Conservation (phyloP, 345 rosid genomes). For the Lepidium africanum region DNA sequence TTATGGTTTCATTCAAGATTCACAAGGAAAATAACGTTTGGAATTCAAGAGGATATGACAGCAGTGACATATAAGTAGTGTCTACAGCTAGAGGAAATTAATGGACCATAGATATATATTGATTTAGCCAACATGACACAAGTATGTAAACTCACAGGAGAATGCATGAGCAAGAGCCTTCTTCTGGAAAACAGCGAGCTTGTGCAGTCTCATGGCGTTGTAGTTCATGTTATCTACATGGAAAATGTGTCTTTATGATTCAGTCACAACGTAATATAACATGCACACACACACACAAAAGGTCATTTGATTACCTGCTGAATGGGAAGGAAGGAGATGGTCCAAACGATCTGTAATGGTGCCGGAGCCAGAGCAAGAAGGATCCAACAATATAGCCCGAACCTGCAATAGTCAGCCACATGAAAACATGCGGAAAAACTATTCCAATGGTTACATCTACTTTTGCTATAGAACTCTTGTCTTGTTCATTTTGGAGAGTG, state of each 20-base stretch:
- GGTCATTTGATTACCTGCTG: slow-evolving; percentile 24
- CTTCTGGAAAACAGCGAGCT: slow-evolving; percentile 76
- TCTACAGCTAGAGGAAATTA: background rate
- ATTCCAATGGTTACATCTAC: slow-evolving; percentile 2
- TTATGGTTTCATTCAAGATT: background rate
- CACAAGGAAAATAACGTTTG: background rate
- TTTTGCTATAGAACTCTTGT: background rate
- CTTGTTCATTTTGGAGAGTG: background rate
- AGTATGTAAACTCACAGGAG: slow-evolving; percentile 44
- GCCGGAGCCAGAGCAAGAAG: slow-evolving; percentile 97
- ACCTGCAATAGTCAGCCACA: background rate
- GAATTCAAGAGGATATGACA: background rate
- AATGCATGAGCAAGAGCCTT: slow-evolving; percentile 82
- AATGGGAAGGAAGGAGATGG: slow-evolving; percentile 80
- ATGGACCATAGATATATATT: background rate
- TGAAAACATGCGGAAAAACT: background rate
- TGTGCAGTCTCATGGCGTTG: slow-evolving; percentile 51
- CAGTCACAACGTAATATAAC: background rate
- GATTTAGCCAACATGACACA: background rate
- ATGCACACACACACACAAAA: background rate
- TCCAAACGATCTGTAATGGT: slow-evolving; percentile 75
- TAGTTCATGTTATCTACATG: slow-evolving; percentile 23
- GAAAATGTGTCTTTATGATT: background rate
- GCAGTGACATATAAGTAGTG: background rate
- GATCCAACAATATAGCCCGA: slow-evolving; percentile 51